A percentile compares a stretch with the other conserved stretches of the same genome.
These are phyloP conservation scores for Pelagomonas calceolata DNA, from an alignment of 108 stramenopile species.

Conservation along the genomic window DNA sequence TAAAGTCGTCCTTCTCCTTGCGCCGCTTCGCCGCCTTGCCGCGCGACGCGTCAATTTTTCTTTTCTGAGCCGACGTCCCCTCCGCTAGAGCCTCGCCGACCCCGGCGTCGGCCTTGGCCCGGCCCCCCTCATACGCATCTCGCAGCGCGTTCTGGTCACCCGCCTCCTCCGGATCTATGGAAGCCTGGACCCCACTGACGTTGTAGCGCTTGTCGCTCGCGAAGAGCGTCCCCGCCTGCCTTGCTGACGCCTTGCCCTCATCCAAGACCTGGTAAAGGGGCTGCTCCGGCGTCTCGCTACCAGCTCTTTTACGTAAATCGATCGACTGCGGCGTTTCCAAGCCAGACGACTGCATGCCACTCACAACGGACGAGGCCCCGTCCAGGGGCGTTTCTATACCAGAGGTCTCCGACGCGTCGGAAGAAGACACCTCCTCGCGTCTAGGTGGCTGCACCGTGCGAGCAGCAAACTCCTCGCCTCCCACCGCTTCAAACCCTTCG, in stretches of 20 bases:
- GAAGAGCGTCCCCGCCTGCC: slow-evolving; percentile 16
- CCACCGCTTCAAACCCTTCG: not conserved
- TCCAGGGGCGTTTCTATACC: slow-evolving; percentile 9
- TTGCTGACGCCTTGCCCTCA: slow-evolving; percentile 6
- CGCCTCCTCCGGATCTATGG: slow-evolving; percentile 39
- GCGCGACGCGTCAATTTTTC: no score
- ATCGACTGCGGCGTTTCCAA: slow-evolving; percentile 30
- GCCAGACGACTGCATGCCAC: slow-evolving; percentile 4
- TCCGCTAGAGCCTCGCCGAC: not conserved
- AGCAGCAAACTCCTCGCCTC: not conserved
- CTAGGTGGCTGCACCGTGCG: not conserved
- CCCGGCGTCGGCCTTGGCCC: not conserved
- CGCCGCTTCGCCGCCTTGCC: no score
- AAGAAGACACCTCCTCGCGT: not conserved
- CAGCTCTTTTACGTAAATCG: slow-evolving; percentile 34
- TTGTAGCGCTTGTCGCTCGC: slow-evolving; percentile 27
- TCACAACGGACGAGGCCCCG: slow-evolving; percentile 10
- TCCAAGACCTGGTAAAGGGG: slow-evolving; percentile 39
- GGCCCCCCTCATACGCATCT: slow-evolving; percentile 5
- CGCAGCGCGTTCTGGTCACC: slow-evolving; percentile 20
- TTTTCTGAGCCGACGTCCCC: no score
- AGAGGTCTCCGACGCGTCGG: slow-evolving; percentile 11
- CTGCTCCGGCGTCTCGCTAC: slow-evolving; percentile 10
- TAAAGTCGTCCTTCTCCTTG: no score
- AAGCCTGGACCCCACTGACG: slow-evolving; percentile 15